phyloP scores from a whole-genome alignment of 2,329 filamentous ascomycete species.

The Paracoccidioides brasiliensis region DNA sequence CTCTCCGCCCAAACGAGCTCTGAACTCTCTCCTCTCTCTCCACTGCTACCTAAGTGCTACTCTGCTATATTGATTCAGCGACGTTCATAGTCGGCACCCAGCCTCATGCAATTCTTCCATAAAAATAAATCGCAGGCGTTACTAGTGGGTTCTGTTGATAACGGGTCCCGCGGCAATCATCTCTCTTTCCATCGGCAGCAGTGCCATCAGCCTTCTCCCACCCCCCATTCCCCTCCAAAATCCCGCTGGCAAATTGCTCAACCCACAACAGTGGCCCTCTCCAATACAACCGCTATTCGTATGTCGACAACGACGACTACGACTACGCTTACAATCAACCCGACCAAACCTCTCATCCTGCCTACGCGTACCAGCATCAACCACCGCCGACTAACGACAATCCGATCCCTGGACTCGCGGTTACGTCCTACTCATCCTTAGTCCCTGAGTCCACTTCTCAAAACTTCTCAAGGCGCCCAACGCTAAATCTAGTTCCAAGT shows the following conservation, averaged over 20 bases:
- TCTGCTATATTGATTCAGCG: background rate
- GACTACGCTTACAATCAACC: slow-evolving; percentile 9
- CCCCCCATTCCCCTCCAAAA: background rate
- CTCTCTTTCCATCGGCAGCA: background rate
- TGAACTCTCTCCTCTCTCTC: background rate
- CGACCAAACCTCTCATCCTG: slow-evolving; percentile 5
- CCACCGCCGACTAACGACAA: background rate
- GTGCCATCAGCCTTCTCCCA: background rate
- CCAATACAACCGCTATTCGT: background rate
- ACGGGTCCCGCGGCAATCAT: background rate
- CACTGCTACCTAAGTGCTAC: background rate
- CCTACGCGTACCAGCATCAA: background rate
- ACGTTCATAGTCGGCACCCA: background rate
- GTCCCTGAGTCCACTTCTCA: background rate
- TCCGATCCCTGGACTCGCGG: slow-evolving; percentile 1
- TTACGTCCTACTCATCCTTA: background rate
- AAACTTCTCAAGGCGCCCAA: slow-evolving; percentile 3
- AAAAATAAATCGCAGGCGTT: slow-evolving; percentile 15
- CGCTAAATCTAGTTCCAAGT: slow-evolving; percentile 8
- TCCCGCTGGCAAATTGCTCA: background rate
- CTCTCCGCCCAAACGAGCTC: background rate
- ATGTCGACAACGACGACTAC: slow-evolving; percentile 2
- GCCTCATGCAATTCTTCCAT: slow-evolving; percentile 12
- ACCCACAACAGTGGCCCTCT: background rate
- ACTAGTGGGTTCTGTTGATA: slow-evolving; percentile 6